Evolutionary conservation across 2,329 filamentous ascomycete species (phyloP), one percentile per base, ranked within the genome.

Genomic region (Gliomastix tumulicola): DNA sequence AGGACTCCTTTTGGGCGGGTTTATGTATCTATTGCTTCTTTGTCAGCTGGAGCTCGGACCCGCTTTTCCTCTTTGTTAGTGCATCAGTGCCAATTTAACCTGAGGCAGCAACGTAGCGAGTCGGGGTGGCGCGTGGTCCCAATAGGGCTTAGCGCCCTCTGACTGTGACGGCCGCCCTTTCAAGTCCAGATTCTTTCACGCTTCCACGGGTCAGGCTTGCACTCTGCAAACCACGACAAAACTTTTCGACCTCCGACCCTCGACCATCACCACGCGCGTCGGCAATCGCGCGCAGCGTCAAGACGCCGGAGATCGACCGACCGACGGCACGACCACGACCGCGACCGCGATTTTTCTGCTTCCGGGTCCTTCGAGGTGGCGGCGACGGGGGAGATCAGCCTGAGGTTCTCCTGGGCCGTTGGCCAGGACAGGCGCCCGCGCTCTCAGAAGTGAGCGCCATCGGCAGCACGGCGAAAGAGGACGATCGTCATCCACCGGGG

Each of bases 181-280:
- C 51, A 57, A 60, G 51, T 57, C 58, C 55, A 65, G 63, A 62
- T 59, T 63, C 61, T 66, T 64, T 62, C 59, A 51, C 49, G 54
- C 55, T 51, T 57, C 55, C 55, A 54, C 53, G 45, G 44, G 46
- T 47, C 49, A n/a, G n/a, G n/a, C n/a, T n/a, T n/a, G n/a, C n/a
- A n/a, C 54, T 54, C 57, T 59, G 56, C 54, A 54, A 59, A 58
- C 61, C 56, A 59, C 60, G 60, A 63, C 60, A 61, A 65, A 62
- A 63, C 55, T 57, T 54, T 58, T 57, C n/a, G n/a, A n/a, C n/a
- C 53, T 51, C 47, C 43, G 41, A 47, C 46, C 49, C 47, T 45
- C 50, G 50, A 59, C 50, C 63, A 71, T 65, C 62, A 28, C 57
- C 60, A 63, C 65, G 65, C 74, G 71, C 67, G 68, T 69, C 70